Evolutionary conservation across 148 eudicot genomes (phyloP), one percentile per base, ranked within the genome.

Genomic region (Rhododendron henanense): DNA sequence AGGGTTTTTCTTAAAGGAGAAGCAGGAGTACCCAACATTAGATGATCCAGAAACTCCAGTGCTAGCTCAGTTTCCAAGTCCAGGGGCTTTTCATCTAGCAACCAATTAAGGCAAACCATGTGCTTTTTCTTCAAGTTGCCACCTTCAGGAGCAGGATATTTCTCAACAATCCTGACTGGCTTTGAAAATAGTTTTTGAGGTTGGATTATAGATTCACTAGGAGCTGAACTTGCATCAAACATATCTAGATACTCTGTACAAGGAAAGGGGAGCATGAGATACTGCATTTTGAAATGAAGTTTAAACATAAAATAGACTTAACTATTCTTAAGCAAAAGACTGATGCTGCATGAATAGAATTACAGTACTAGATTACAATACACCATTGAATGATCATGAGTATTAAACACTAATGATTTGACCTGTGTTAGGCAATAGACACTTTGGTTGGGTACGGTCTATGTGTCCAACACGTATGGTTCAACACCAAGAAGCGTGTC

Each of bases 61-160:
- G 93, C 92, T 86, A 97, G 98, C 86, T 97, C 98, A 35, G 98
- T 97, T 91, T 97, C 99, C 89, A 94, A 87, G 89, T 92, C 99
- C 85, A 97, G 88, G 53, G 98, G 95, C 85, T 93, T 87, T 25
- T 97, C 99, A 86, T 96, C 91, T 79, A 97, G 92, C 90, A 97
- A 90, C 99, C 99, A 97, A 92, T 97, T 97, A 79, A 97, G 93
- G 88, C 99, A 97, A 83, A 97, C 94, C 99, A 97, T 97, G 90
- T 97, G 94, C 88, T 92, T 94, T 91, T 97, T 97, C 82, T 93
- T 93, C 90, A 95, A 87, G 85, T 95, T 98, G 81, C 88, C 96
- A 76, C 94, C 96, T 87, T 97, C 99, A 82, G 96, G 92, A 88
- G 95, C 99, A 85, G 99, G 99, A 89, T 94, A 97, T 88, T 94